These are phyloP conservation scores for Agrostemma githago DNA, from an alignment of 148 eudicot species.

Conservation along the genomic window DNA sequence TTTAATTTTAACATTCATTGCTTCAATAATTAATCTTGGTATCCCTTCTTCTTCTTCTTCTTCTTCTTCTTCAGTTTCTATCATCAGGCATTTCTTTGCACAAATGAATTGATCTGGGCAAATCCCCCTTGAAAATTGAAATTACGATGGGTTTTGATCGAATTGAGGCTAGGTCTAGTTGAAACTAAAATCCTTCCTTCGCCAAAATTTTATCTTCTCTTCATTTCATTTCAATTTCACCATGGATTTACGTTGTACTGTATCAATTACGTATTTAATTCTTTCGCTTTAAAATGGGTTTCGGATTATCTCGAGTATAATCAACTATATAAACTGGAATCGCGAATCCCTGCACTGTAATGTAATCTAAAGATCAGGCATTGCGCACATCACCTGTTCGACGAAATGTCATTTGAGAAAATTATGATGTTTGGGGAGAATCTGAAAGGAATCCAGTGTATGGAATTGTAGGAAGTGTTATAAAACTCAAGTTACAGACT, in stretches of 20 bases:
- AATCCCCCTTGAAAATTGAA: no score
- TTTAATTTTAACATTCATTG: no score
- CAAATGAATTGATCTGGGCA: not conserved
- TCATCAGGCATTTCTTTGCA: not conserved
- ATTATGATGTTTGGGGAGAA: not conserved
- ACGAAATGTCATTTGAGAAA: not conserved
- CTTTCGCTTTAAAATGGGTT: not conserved
- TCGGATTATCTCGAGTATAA: not conserved
- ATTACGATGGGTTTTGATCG: not conserved
- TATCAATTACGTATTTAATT: not conserved
- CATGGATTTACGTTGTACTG: not conserved
- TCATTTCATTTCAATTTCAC: not conserved
- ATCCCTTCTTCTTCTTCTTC: no score
- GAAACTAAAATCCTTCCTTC: not conserved
- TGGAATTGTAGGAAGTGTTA: no score
- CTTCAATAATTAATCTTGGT: no score
- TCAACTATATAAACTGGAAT: not conserved
- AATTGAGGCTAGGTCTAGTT: not conserved
- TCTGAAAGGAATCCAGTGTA: no score
- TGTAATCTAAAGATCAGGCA: not conserved
- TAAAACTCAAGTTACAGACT: not conserved
- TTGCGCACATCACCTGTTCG: not conserved
- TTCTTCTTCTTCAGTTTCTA: not conserved
- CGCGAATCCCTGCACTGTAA: not conserved
- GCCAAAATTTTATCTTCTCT: not conserved